Conservation (phyloP, 2,329 filamentous ascomycete genomes). For the Penicillium nordicum region DNA sequence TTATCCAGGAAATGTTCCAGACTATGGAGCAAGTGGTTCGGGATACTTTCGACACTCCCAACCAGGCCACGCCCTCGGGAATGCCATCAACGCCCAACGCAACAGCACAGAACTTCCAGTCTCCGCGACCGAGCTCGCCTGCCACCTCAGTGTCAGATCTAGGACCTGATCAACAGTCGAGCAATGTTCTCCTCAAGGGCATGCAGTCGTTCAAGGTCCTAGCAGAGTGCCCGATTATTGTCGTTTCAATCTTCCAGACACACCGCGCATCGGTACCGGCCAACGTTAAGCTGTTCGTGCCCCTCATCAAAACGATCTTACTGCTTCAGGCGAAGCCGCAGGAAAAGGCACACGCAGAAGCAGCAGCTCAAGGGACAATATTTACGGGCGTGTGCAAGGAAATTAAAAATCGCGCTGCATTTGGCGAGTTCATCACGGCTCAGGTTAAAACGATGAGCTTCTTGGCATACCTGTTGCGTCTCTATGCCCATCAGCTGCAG, state of each 20-base stretch:
- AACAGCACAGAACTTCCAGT: slow-evolving; percentile 68
- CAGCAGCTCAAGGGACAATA: slow-evolving; percentile 71
- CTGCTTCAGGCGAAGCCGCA: slow-evolving; percentile 88
- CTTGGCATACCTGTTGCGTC: slow-evolving; percentile 82
- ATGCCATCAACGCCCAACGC: slow-evolving; percentile 53
- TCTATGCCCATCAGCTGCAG: slow-evolving; percentile 79
- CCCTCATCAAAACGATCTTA: slow-evolving; percentile 86
- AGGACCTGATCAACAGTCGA: slow-evolving; percentile 76
- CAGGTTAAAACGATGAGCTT: slow-evolving; percentile 99
- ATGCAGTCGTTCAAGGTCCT: slow-evolving; percentile 99
- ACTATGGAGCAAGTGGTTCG: slow-evolving; percentile 92
- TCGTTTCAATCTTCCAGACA: slow-evolving; percentile 95
- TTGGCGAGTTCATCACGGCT: slow-evolving; percentile 95
- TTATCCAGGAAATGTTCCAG: slow-evolving; percentile 95
- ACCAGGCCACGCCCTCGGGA: slow-evolving; percentile 51
- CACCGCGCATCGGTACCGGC: slow-evolving; percentile 74
- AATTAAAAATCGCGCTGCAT: slow-evolving; percentile 89
- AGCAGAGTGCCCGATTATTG: slow-evolving; percentile 96
- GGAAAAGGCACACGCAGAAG: slow-evolving; percentile 84
- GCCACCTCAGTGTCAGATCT: slow-evolving; percentile 77
- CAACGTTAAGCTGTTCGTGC: slow-evolving; percentile 90
- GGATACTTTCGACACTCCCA: slow-evolving; percentile 84
- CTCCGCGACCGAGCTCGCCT: slow-evolving; percentile 84
- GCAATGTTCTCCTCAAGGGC: slow-evolving; percentile 77
- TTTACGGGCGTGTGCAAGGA: slow-evolving; percentile 91